Evolutionary conservation across 441 rosid genomes (phyloP).

Genomic region (Mallotus repandus): DNA sequence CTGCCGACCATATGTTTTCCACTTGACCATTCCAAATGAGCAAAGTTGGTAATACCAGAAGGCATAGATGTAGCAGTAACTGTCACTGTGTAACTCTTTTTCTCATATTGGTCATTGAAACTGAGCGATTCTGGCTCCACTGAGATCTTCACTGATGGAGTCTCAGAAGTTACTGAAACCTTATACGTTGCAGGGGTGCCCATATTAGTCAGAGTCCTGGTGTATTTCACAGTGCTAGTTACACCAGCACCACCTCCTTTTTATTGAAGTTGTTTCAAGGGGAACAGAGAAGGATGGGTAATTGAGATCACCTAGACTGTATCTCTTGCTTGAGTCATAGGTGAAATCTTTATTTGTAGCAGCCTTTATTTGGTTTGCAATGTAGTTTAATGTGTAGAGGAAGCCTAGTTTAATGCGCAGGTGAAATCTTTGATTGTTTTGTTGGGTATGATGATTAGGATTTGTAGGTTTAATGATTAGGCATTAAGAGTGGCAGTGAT

Average conservation of each 20-base stretch:
- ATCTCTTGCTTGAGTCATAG: conserved; percentile 38
- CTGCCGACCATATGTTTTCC: conserved; percentile 54
- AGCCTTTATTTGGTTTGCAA: conserved; percentile 34
- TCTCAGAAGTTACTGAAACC: conserved; percentile 39
- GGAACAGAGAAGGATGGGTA: conserved; percentile 63
- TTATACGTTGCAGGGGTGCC: conserved; percentile 48
- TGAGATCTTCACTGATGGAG: conserved; percentile 43
- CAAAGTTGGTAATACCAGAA: conserved; percentile 54
- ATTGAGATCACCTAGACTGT: conserved; percentile 44
- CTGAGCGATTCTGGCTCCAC: conserved; percentile 49
- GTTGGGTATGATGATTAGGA: too few relatives aligned
- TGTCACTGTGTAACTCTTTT: conserved; percentile 48
- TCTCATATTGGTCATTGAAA: conserved; percentile 43
- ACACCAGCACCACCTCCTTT: conserved; percentile 35
- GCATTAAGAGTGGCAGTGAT: too few relatives aligned
- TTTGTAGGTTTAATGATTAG: too few relatives aligned
- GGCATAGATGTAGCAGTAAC: conserved; percentile 55
- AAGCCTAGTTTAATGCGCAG: too few relatives aligned
- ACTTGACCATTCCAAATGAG: conserved; percentile 51
- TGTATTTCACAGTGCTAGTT: conserved; percentile 40
- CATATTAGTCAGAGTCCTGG: conserved; percentile 54
- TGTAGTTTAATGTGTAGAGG: conserved; percentile 58
- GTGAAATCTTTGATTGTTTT: too few relatives aligned
- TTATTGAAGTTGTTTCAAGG: conserved; percentile 43
- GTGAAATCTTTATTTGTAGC: conserved; percentile 35